Evolutionary conservation across 2,329 filamentous ascomycete species (phyloP), one percentile per base, ranked within the genome.

Genomic region (Pestalotiopsis sp.): DNA sequence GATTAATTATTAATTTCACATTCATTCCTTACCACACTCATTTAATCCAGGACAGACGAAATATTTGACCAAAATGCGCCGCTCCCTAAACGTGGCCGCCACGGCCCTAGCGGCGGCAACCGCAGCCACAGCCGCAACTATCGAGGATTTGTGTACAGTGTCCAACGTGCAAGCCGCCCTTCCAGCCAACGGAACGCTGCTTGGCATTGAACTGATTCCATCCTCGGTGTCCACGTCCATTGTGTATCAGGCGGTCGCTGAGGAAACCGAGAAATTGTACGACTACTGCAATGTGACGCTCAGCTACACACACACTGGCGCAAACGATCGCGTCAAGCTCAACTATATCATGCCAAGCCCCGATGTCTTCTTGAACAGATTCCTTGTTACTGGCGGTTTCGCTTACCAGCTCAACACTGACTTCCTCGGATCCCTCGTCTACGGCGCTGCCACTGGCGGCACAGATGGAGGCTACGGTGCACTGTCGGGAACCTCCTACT

Each of bases 101-200:
- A 52, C 62, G 39, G 62, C 62, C 7, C 62, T 64, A 27, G 62
- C 62, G 62, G 62, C 25, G 38, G 62, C 45, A 52, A 64, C 62
- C 14, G 25, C 25, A 64, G 78, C 75, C 20, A 75, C 70, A 52
- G 78, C 79, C 36, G 72, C 75, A 57, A 79, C 80, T 17, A 80
- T 84, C 57, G 68, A 77, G 31, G 78, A 82, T 68, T 71, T 84
- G 27, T 84, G 82, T 72, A 83, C 82, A 3, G 76, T 82, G 4
- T 75, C 79, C 41, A 80, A 83, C 67, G 79, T 85, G 20, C 78
- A 79, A 69, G 77, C 80, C n/a, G 77, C 79, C n/a, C 73, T 84
- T 9, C 82, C 82, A 4, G 73, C 80, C 27, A 81, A 83, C 67
- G 82, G 81, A 4, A 82, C 80, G 38, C 71, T 84, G 3, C 72